Evolutionary conservation across 768 basidiomycete genomes (phyloP), one percentile per base, ranked within the genome.

Genomic region (Mycena rebaudengoi): DNA sequence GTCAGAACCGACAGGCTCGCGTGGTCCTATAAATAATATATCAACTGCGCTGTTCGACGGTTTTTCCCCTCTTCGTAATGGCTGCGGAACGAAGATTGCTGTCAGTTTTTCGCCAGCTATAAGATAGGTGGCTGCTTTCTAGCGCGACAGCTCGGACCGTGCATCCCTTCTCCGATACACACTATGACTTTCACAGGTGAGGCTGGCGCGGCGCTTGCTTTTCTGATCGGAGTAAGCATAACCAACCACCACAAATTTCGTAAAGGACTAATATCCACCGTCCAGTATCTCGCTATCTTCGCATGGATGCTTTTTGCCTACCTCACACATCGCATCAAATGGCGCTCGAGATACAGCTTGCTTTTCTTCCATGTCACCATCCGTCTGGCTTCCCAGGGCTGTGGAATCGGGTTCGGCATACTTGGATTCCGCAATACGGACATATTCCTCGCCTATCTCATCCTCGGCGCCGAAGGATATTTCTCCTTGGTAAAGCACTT

Each of bases 291-390:
- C 20, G 30, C 13, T 11, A 28, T 61, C 7, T 61, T 61, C 43
- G 4, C 5, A 11, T 52, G 60, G 50, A 52, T 61, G 33, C 33
- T 61, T 21, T 61, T 53, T 11, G 50, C 43, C 2, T 61, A 45
- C 20, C 10, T 33, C 8, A 61, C 60, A 28, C 60, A 61, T 10
- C 50, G 50, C 18, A 52, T 61, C n/a, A 52, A 53, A 53, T 61
- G 50, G 51, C 41, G 50, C 43, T 61, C 60, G 4, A 25, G 60
- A 29, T 61, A 51, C 25, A 30, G 43, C 6, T 10, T 46, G 25
- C 50, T 61, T 7, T 61, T 61, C 33, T 61, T 61, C 51, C 60
- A 61, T 23, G 60, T 61, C 35, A 44, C 41, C 7, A 51, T 61
- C 8, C 60, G 60, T 1, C n/a, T 61, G 1, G 60, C 50, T 2